A percentile compares a stretch with the other conserved stretches of the same genome.
Conservation (phyloP, 208 protist genomes). For the Endotrypanum monterogeii region DNA sequence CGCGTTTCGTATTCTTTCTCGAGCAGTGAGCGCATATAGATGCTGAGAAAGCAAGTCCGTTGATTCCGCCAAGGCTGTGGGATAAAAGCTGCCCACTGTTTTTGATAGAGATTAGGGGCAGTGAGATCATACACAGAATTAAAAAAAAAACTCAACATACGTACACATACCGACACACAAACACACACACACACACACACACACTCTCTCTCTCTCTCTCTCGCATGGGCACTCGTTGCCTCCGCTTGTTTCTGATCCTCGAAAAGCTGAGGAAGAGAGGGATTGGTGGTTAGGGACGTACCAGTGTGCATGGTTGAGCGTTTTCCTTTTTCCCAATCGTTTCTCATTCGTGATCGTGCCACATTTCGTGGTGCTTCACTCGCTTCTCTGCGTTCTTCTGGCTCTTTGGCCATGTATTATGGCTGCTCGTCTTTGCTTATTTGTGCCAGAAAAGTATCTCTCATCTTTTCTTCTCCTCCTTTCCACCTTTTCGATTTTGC, state of each 20-base stretch:
- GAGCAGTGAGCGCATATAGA: too few relatives aligned
- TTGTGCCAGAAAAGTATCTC: too few relatives aligned
- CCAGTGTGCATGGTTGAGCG: not conserved
- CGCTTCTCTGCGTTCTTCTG: not conserved
- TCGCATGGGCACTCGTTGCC: not conserved
- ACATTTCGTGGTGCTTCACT: not conserved
- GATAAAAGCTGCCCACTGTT: too few relatives aligned
- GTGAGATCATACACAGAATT: not conserved
- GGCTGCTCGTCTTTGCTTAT: too few relatives aligned
- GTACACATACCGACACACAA: not conserved
- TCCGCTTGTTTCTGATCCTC: not conserved
- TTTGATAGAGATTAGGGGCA: not conserved
- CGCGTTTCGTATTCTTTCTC: too few relatives aligned
- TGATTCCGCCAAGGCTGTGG: too few relatives aligned
- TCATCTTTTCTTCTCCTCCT: too few relatives aligned
- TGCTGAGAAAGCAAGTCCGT: too few relatives aligned
- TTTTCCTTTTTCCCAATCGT: not conserved
- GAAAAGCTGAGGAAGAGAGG: not conserved
- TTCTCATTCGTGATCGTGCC: not conserved
- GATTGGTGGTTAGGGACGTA: too few relatives aligned
- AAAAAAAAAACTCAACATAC: not conserved
- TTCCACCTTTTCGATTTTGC: too few relatives aligned
- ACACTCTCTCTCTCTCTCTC: too few relatives aligned
- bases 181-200: slow-evolving; percentile 13
- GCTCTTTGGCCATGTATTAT: too few relatives aligned